phyloP scores from a whole-genome alignment of 1,284 basidiomycete genomes.

The Ceratobasidium sp. region DNA sequence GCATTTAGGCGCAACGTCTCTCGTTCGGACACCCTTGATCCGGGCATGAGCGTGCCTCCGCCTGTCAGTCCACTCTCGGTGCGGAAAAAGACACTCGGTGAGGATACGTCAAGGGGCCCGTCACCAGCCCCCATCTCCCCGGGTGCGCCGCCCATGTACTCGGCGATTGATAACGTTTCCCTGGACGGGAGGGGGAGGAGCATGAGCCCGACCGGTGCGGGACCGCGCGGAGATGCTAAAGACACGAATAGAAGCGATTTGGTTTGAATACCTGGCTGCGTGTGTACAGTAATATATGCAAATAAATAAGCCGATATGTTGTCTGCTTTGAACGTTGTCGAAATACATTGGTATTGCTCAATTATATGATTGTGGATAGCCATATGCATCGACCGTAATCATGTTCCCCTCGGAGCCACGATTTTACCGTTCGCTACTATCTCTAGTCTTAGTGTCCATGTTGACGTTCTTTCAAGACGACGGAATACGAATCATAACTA shows the following conservation, averaged over 20 bases:
- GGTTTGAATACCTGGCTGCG: too few species aligned
- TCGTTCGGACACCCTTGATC: conserved; percentile 56
- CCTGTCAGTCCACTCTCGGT: conserved; percentile 54
- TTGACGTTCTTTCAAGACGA: too few species aligned
- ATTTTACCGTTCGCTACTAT: too few species aligned
- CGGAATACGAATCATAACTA: too few species aligned
- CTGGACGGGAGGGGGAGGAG: background rate
- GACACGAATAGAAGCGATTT: background rate
- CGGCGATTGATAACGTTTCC: conserved; percentile 13
- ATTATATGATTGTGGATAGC: too few species aligned
- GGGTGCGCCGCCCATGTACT: conserved; percentile 20
- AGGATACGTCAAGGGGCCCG: background rate
- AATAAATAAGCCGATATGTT: too few species aligned
- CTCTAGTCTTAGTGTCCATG: too few species aligned
- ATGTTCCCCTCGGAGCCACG: too few species aligned
- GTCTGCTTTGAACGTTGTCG: too few species aligned
- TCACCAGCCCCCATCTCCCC: conserved; percentile 9
- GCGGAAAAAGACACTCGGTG: conserved; percentile 50
- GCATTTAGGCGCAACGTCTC: conserved; percentile 59
- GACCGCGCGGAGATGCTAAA: background rate
- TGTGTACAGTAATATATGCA: too few species aligned
- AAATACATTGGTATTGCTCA: too few species aligned
- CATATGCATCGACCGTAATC: too few species aligned
- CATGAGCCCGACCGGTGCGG: background rate
- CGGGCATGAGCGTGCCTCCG: conserved; percentile 43